phyloP scores from a whole-genome alignment of 2,329 filamentous ascomycete species.

The Periconia macrospinosa region DNA sequence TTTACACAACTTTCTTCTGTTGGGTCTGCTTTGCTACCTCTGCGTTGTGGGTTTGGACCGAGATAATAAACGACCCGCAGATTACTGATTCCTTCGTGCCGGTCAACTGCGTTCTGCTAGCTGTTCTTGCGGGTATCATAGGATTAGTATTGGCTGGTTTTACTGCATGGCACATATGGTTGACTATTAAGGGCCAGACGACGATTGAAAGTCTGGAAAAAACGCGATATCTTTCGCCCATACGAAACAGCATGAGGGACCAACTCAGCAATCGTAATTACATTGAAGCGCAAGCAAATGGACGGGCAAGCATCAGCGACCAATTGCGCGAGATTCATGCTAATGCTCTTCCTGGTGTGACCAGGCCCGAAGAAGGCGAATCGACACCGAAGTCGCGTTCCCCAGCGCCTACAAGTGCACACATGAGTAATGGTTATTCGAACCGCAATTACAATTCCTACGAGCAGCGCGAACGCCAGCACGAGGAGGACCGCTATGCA shows the following conservation, averaged over 20 bases:
- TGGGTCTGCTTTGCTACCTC: slow-evolving; percentile 78
- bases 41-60: slow-evolving; percentile 79
- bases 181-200: slow-evolving; percentile 79
- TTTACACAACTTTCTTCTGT: slow-evolving; percentile 87
- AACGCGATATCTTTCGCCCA: slow-evolving; percentile 84
- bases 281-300: slow-evolving; percentile 46
- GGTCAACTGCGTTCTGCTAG: slow-evolving; percentile 86
- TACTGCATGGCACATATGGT: slow-evolving; percentile 85
- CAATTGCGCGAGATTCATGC: slow-evolving; percentile 81
- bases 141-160: slow-evolving; percentile 87
- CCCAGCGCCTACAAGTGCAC: slow-evolving; percentile 29
- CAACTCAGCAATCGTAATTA: slow-evolving; percentile 56
- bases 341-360: slow-evolving; percentile 78
- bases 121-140: slow-evolving; percentile 87
- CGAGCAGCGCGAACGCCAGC: slow-evolving; percentile 62
- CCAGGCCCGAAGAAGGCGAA: slow-evolving; percentile 80
- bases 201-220: slow-evolving; percentile 97
- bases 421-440: slow-evolving; percentile 41
- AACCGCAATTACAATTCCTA: slow-evolving; percentile 47
- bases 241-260: slow-evolving; percentile 70
- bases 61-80: slow-evolving; percentile 71
- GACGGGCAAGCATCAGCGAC: slow-evolving; percentile 55
- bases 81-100: slow-evolving; percentile 79
- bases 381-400: slow-evolving; percentile 45
- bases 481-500: slow-evolving; percentile 70